Conservation (phyloP, 495 filamentous ascomycete genomes). For the Daldinia loculata region DNA sequence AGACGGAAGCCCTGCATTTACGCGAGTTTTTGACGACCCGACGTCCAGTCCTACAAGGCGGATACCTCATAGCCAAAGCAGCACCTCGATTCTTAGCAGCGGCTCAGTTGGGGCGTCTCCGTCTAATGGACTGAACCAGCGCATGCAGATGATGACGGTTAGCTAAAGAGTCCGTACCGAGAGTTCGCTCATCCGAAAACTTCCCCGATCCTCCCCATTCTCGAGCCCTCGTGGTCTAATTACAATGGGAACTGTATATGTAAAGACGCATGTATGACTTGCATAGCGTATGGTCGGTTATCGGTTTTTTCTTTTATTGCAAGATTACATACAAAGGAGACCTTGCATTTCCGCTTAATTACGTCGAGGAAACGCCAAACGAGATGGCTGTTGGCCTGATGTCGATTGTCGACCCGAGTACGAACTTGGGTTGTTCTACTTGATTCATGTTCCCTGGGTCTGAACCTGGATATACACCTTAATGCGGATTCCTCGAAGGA, state of each 20-base stretch:
- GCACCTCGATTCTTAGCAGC: conserved; percentile 57
- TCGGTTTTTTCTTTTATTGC: conserved; percentile 20
- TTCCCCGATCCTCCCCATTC: not conserved
- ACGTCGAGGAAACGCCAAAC: conserved; percentile 26
- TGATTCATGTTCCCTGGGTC: conserved; percentile 3
- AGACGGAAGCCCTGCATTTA: conserved; percentile 68
- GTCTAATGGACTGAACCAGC: conserved; percentile 58
- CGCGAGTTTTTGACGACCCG: conserved; percentile 69
- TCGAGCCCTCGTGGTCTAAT: conserved; percentile 15
- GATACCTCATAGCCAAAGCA: conserved; percentile 60
- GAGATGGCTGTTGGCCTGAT: conserved; percentile 13
- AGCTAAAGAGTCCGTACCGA: conserved; percentile 49
- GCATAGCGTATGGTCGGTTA: conserved; percentile 44
- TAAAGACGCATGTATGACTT: conserved; percentile 44
- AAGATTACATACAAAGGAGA: conserved; percentile 22
- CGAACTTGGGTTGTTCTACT: conserved; percentile 22
- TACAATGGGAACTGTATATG: conserved; percentile 44
- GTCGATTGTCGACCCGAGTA: conserved; percentile 9
- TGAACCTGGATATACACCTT: conserved; percentile 32
- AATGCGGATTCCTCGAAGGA: conserved; percentile 25
- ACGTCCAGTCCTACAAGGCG: conserved; percentile 56
- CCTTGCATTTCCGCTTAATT: conserved; percentile 33
- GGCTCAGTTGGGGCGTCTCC: conserved; percentile 60
- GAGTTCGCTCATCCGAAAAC: not conserved
- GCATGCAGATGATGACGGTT: conserved; percentile 76